These are phyloP conservation scores for Macadamia tetraphylla DNA, from an alignment of 164 flowering plant species.

Conservation along the genomic window DNA sequence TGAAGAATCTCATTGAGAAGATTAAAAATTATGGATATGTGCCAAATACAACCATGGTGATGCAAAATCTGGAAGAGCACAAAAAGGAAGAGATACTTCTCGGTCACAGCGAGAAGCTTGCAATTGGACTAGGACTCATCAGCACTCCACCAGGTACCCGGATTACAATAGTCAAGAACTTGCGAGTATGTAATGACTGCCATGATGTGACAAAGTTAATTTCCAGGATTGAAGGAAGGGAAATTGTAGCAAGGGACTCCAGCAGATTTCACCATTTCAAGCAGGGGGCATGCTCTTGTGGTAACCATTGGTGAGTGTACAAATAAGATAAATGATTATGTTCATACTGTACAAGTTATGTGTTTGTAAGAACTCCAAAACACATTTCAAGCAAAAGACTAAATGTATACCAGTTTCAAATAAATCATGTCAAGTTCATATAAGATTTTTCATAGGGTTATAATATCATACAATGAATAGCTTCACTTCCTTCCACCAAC, in stretches of 20 bases:
- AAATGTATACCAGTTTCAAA: neutral
- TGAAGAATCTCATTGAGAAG: slow-evolving; percentile 23
- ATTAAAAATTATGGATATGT: slow-evolving; percentile 35
- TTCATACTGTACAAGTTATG: too few species aligned
- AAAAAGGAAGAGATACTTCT: slow-evolving; percentile 36
- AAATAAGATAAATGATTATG: neutral
- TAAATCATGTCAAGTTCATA: neutral
- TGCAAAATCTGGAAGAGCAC: slow-evolving; percentile 35
- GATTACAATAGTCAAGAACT: slow-evolving; percentile 39
- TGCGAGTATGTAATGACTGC: slow-evolving; percentile 43
- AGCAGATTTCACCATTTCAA: slow-evolving; percentile 43
- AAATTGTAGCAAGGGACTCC: slow-evolving; percentile 40
- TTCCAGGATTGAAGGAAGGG: slow-evolving; percentile 35
- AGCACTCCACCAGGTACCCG: slow-evolving; percentile 26
- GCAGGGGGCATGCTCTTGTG: slow-evolving; percentile 41
- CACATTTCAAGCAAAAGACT: neutral
- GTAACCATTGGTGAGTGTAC: slow-evolving; percentile 32
- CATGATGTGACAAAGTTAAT: slow-evolving; percentile 32
- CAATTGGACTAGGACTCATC: slow-evolving; percentile 38
- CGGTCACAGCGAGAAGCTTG: slow-evolving; percentile 45
- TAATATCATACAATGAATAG: neutral
- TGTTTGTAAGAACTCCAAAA: neutral
- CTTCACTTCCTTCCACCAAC: slow-evolving; percentile 30
- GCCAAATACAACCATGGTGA: slow-evolving; percentile 33
- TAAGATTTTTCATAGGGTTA: neutral